A percentile compares a stretch with the other conserved stretches of the same genome.
Conservation (phyloP, 2,329 filamentous ascomycete species). For the Exophiala aquamarina region DNA sequence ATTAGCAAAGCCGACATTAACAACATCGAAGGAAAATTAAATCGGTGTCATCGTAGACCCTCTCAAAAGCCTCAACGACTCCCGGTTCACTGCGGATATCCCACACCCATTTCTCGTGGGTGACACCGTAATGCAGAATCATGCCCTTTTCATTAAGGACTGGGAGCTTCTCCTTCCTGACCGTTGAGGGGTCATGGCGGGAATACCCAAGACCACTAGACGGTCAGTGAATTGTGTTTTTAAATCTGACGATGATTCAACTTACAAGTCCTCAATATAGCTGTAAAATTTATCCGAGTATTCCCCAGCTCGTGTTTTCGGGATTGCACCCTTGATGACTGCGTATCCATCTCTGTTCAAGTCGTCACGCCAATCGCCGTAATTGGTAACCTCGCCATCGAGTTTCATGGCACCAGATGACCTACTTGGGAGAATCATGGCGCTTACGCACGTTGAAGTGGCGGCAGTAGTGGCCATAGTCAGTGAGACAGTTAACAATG, state of each 20-base stretch:
- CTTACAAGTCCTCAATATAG: slow-evolving; percentile 44
- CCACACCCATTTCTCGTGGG: slow-evolving; percentile 52
- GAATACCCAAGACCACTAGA: slow-evolving; percentile 40
- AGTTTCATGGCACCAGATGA: background rate
- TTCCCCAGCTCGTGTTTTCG: slow-evolving; percentile 38
- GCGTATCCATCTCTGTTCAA: slow-evolving; percentile 43
- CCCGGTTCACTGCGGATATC: slow-evolving; percentile 44
- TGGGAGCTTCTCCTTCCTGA: slow-evolving; percentile 45
- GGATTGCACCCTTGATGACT: slow-evolving; percentile 49
- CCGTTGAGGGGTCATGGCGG: slow-evolving; percentile 40
- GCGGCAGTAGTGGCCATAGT: background rate
- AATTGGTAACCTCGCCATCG: background rate
- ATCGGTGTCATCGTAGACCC: slow-evolving; percentile 39
- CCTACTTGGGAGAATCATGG: too few species aligned
- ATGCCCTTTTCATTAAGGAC: slow-evolving; percentile 50
- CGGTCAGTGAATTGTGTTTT: background rate
- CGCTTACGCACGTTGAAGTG: background rate
- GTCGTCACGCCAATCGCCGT: slow-evolving; percentile 16
- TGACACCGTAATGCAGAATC: slow-evolving; percentile 47
- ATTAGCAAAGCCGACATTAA: slow-evolving; percentile 48
- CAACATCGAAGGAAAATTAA: slow-evolving; percentile 48
- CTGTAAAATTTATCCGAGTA: slow-evolving; percentile 43
- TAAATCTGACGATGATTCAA: too few species aligned
- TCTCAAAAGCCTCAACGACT: slow-evolving; percentile 42
- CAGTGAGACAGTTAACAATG: too few species aligned